Percentiles rank a stretch among this genome's conserved stretches.
Evolutionary conservation across 345 rosid species (phyloP).

Genomic region (Citrus reticulata): DNA sequence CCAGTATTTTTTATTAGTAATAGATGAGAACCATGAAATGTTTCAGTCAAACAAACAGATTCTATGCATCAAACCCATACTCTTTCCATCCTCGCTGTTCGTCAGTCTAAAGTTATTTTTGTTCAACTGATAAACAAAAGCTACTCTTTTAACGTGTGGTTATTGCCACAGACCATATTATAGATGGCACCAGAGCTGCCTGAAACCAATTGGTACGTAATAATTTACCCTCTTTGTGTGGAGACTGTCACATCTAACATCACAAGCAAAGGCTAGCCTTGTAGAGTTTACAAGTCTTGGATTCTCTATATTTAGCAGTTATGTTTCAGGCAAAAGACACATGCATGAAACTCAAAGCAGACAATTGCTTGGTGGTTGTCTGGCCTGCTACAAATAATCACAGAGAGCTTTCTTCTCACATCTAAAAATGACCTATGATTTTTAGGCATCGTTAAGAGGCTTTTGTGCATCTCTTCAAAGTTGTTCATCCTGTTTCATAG

Average conservation of each 20-base stretch:
- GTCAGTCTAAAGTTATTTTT: not conserved
- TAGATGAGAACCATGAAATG: no score
- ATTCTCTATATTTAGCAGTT: not conserved
- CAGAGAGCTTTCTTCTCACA: no score
- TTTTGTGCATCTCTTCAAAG: not conserved
- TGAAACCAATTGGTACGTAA: not conserved
- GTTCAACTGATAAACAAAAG: no score
- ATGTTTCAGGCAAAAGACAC: not conserved
- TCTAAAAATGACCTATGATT: not conserved
- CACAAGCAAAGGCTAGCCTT: not conserved
- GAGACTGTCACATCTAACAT: not conserved
- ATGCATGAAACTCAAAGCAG: not conserved
- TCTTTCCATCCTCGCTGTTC: not conserved
- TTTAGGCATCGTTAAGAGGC: not conserved
- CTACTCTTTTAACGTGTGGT: no score
- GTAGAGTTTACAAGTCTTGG: not conserved
- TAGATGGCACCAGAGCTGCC: not conserved
- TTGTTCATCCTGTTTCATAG: not conserved
- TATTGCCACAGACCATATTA: no score
- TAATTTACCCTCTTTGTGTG: not conserved
- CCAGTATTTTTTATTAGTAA: not conserved
- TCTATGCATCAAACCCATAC: not conserved
- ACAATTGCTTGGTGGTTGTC: not conserved
- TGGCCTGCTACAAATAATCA: not conserved
- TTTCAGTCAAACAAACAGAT: not conserved